Base-by-base conservation (phyloP, 1,284 basidiomycete species). In the Melampsora americana region DNA sequence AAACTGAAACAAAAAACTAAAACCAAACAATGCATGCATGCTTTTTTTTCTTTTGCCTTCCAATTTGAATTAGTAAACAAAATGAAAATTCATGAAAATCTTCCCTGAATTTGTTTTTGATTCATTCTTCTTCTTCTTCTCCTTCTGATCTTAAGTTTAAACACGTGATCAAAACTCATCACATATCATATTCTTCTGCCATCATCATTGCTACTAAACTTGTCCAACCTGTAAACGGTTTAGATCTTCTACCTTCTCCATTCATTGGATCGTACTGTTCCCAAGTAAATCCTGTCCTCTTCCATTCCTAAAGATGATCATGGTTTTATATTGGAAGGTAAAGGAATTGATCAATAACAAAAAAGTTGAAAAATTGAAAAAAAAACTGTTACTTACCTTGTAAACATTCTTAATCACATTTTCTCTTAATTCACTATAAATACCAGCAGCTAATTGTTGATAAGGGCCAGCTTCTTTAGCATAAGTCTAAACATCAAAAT, bases 281-380 rank as follows among this genome's bases (percentile, higher is more conserved):
- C 93, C 94, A 97, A 12, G 93, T 92, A 82, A 92, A 95, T 9
- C 93, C 93, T 0, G 93, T 96, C 35, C 90, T 87, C 80, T 91
- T 85, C 82, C 93, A 96, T 83, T 96, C 92, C 90, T 94, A 2
- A 61, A 53, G 9, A 26, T 9, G 4, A 18, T 14, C 1, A 39
- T 64, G 2, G 2, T 7, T 39, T 39, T 39, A 64, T 64, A n/a
- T 26, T 26, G 1, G 23, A 44, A 18, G 6, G 6, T 6, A 9
- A 12, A 26, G 11, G 11, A 26, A 28, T 11, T 12, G 28, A 44
- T 69, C 20, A 18, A 23, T n/a, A 35, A 18, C 26, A 48, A 23
- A 26, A 1, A 35, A 35, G 60, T 28, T 20, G 60, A 28, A 50
- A n/a, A 42, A 69, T 16, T 32, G 5, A 35, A 61, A 39, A 16